Conservation (phyloP, 768 basidiomycete genomes). For the Mycena filopes region DNA sequence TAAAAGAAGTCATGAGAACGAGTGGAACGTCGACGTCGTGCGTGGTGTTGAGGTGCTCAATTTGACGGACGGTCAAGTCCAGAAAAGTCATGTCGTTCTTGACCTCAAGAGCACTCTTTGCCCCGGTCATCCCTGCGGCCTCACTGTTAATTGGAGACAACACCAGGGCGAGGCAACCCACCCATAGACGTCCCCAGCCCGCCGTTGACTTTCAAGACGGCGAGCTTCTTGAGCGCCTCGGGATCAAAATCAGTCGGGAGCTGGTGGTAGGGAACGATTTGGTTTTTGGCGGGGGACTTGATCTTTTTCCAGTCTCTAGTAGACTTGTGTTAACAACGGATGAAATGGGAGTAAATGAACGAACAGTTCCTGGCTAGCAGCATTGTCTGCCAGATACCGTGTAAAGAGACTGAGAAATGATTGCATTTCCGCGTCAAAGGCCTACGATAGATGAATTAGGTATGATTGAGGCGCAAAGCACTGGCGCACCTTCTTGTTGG, state of each 20-base stretch:
- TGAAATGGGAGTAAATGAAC: slow-evolving; percentile 47
- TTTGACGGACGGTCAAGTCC: slow-evolving; percentile 92
- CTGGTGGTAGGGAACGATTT: slow-evolving; percentile 83
- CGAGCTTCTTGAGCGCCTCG: slow-evolving; percentile 86
- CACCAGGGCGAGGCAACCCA: slow-evolving; percentile 39
- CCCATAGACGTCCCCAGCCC: slow-evolving; percentile 93
- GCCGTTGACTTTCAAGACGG: slow-evolving; percentile 95
- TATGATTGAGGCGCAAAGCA: too few relatives aligned
- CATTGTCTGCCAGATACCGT: slow-evolving; percentile 79
- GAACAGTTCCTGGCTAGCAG: slow-evolving; percentile 76
- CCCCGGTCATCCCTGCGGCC: slow-evolving; percentile 79
- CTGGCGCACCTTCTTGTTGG: slow-evolving; percentile 70
- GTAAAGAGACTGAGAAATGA: slow-evolving; percentile 86
- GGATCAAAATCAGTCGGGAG: slow-evolving; percentile 69
- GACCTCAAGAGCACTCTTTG: slow-evolving; percentile 94
- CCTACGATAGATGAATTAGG: too few relatives aligned
- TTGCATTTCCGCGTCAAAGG: slow-evolving; percentile 85
- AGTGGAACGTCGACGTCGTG: slow-evolving; percentile 89
- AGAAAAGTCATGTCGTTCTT: slow-evolving; percentile 98
- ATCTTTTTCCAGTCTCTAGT: slow-evolving; percentile 91
- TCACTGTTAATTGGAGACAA: slow-evolving; percentile 14
- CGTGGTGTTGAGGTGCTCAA: slow-evolving; percentile 92
- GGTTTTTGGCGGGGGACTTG: slow-evolving; percentile 84
- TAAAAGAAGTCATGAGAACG: slow-evolving; percentile 98
- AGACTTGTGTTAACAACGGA: slow-evolving; percentile 72